These are phyloP conservation scores for Leucosporidium yakuticum DNA, from an alignment of 768 basidiomycete genomes.

Conservation along the genomic window DNA sequence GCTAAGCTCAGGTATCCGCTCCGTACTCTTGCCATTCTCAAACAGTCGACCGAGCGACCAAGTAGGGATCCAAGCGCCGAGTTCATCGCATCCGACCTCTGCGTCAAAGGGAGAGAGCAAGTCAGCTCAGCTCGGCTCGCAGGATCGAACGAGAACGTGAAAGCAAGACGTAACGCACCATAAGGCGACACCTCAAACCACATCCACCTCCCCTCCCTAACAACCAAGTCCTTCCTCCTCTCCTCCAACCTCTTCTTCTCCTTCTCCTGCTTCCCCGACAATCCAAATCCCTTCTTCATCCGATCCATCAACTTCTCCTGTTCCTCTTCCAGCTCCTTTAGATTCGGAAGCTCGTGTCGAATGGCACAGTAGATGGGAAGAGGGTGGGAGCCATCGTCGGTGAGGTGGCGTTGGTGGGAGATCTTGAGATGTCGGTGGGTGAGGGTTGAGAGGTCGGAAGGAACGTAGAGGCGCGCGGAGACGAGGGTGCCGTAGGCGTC, in stretches of 20 bases:
- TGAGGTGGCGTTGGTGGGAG: conserved; percentile 34
- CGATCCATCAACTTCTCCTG: neutral
- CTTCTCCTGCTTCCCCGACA: conserved; percentile 1
- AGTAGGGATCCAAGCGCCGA: conserved; percentile 41
- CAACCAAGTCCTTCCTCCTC: neutral
- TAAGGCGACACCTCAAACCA: conserved; percentile 43
- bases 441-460: conserved; percentile 29
- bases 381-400: conserved; percentile 37
- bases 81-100: conserved; percentile 19
- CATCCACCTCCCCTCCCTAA: conserved; percentile 32
- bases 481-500: conserved; percentile 40
- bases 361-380: conserved; percentile 43
- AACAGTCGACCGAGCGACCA: conserved; percentile 42
- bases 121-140: conserved; percentile 31
- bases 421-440: conserved; percentile 37
- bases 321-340: conserved; percentile 22
- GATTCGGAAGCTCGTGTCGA: conserved; percentile 36
- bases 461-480: conserved; percentile 39
- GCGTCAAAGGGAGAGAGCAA: too few relatives aligned
- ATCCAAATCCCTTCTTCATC: neutral
- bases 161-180: conserved; percentile 20
- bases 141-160: conserved; percentile 24
- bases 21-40: conserved; percentile 34
- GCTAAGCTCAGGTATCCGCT: conserved; percentile 41
- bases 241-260: neutral